Evolutionary conservation across 768 basidiomycete genomes (phyloP), one percentile per base, ranked within the genome.

Genomic region (Mrakia blollopis): DNA sequence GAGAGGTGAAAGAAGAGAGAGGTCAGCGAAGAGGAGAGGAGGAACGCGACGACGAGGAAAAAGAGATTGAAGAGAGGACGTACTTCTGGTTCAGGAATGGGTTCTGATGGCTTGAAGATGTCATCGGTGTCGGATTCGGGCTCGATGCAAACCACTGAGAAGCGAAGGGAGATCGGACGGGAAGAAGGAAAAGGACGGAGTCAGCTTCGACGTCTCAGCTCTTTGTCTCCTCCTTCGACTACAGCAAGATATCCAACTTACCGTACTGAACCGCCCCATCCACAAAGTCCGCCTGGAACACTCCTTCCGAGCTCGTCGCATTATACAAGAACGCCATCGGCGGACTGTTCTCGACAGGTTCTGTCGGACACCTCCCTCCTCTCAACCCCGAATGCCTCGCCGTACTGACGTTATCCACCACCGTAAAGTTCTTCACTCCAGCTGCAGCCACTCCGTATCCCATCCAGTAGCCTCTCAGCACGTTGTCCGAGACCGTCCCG

Each of bases 391-490:
- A 78, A 79, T 84, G 82, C 44, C 75, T 79, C 35, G 83, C 82
- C 41, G 81, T 80, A 67, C 82, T 81, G 78, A 81, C 75, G 79
- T 86, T 86, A 50, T 84, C 85, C n/a, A 80, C 76, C 21, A 85
- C 81, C 16, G 80, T 85, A 76, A 83, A 86, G 30, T 81, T 79
- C 11, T 81, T 79, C 61, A 83, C 79, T 7, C 85, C 84, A 3
- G 83, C 82, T 18, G 83, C 82, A 6, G 84, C 84, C 73, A 86
- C 84, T 14, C 84, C 85, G 77, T 84, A 86, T 9, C 85, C 85
- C 80, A 83, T 84, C 60, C 84, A 84, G n/a, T 81, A 79, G 0
- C 85, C 85, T 50, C 83, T 77, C 39, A 83, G 60, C 62, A 79
- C 80, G 78, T 86, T 86, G 54, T 78, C 81, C n/a, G 80, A 70